phyloP scores from a whole-genome alignment of 495 filamentous ascomycete genomes.

The Trichoderma orchidacearum region DNA sequence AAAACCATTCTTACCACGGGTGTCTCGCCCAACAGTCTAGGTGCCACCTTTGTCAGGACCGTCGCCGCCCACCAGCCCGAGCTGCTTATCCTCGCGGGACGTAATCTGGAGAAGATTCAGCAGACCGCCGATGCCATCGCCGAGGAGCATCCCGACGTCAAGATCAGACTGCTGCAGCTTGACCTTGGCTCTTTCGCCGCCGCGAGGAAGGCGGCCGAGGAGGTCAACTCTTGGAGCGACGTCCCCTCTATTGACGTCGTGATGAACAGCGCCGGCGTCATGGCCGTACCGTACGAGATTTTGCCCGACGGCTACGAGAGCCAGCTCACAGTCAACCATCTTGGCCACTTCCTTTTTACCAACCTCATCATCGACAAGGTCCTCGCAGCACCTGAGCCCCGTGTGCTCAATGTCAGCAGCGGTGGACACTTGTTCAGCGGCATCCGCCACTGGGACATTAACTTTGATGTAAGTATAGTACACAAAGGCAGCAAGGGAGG shows the following conservation, averaged over 20 bases:
- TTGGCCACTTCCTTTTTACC: slow-evolving; percentile 39
- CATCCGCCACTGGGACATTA: slow-evolving; percentile 30
- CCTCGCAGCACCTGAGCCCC: slow-evolving; percentile 18
- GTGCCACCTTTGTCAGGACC: slow-evolving; percentile 22
- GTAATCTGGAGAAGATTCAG: slow-evolving; percentile 21
- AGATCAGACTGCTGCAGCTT: slow-evolving; percentile 19
- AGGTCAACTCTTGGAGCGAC: slow-evolving; percentile 8
- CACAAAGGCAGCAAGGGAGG: too few relatives aligned
- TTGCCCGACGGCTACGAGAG: slow-evolving; percentile 33
- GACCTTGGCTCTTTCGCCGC: slow-evolving; percentile 16
- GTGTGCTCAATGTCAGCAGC: slow-evolving; percentile 19
- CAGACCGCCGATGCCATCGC: slow-evolving; percentile 6
- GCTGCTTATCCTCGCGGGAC: slow-evolving; percentile 32
- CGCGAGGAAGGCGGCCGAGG: slow-evolving; percentile 11
- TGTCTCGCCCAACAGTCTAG: slow-evolving; percentile 27
- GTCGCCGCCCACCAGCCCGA: slow-evolving; percentile 25
- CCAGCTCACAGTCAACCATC: slow-evolving; percentile 35
- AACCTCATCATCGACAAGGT: slow-evolving; percentile 29
- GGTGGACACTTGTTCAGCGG: slow-evolving; percentile 23
- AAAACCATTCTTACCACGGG: slow-evolving; percentile 32
- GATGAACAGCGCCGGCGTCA: slow-evolving; percentile 23
- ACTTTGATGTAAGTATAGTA: slow-evolving; percentile 17
- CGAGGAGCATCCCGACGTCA: slow-evolving; percentile 5
- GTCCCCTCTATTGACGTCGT: slow-evolving; percentile 12
- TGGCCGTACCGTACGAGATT: slow-evolving; percentile 21